Percentiles rank a stretch among this genome's conserved stretches.
phyloP scores from a whole-genome alignment of 805 yeast species.

The Wickerhamomyces pijperi region DNA sequence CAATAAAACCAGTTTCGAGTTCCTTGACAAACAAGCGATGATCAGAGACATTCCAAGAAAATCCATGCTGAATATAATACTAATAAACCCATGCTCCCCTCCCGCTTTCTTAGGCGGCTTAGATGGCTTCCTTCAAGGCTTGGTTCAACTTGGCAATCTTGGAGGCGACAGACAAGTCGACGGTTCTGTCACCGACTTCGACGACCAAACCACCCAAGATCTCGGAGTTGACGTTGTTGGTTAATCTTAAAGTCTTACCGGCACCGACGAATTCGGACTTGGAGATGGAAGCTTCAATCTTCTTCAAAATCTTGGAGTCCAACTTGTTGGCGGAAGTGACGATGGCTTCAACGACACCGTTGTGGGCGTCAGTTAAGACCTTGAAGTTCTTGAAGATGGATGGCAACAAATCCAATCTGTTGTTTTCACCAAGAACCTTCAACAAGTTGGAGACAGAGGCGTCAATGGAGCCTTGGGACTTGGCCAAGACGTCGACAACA shows the following conservation, averaged over 20 bases:
- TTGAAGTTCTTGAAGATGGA: slow-evolving; percentile 61
- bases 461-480: slow-evolving; percentile 41
- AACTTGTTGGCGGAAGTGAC: slow-evolving; percentile 81
- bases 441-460: slow-evolving; percentile 70
- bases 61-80: neutral
- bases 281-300: slow-evolving; percentile 68
- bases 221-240: slow-evolving; percentile 78
- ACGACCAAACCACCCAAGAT: slow-evolving; percentile 93
- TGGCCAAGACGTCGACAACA: slow-evolving; percentile 50
- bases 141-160: slow-evolving; percentile 85
- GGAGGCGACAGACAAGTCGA: slow-evolving; percentile 78
- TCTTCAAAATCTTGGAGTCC: slow-evolving; percentile 68
- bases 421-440: slow-evolving; percentile 82
- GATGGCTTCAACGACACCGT: slow-evolving; percentile 86
- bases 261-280: slow-evolving; percentile 73
- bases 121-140: slow-evolving; percentile 77
- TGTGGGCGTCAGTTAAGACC: slow-evolving; percentile 75
- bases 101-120: too few relatives aligned
- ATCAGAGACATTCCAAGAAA: too few relatives aligned
- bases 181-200: slow-evolving; percentile 94
- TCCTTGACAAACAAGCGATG: neutral
- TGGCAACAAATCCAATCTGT: slow-evolving; percentile 68
- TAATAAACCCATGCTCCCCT: too few relatives aligned
- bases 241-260: slow-evolving; percentile 76
- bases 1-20: neutral